Conservation (phyloP, 129 eudicot species). For the Flaveria robusta region DNA sequence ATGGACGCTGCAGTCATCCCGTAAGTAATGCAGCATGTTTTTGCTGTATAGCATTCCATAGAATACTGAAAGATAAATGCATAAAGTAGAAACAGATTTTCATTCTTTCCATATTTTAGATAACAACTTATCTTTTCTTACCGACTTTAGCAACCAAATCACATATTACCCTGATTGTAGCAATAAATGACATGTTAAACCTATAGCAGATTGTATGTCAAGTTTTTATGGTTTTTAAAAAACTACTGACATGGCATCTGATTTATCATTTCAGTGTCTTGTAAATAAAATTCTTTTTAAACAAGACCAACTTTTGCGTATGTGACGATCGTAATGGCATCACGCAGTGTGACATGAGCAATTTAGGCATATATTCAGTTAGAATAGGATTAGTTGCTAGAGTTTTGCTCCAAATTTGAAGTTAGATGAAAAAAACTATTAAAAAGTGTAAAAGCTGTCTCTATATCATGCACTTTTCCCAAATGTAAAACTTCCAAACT, state of each 20-base stretch:
- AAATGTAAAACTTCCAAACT: neutral
- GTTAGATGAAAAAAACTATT: neutral
- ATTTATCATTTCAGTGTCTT: neutral
- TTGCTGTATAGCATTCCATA: neutral
- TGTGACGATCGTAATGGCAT: neutral
- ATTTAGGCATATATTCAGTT: neutral
- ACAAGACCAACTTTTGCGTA: neutral
- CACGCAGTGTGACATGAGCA: neutral
- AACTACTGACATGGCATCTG: neutral
- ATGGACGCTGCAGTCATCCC: conserved; percentile 93
- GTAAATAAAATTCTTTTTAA: neutral
- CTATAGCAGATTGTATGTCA: neutral
- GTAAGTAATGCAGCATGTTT: conserved; percentile 43
- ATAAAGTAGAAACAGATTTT: too few relatives aligned
- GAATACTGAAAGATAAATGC: neutral
- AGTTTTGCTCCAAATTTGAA: neutral
- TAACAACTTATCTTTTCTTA: neutral
- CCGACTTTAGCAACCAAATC: neutral
- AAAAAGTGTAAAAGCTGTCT: neutral
- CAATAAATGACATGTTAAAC: neutral
- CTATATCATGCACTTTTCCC: neutral
- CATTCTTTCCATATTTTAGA: neutral
- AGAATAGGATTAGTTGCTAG: neutral
- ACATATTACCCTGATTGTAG: neutral
- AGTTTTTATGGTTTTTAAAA: neutral